Evolutionary conservation across 202 grass and related monocot species (phyloP).

Genomic region (Panicum virgatum): DNA sequence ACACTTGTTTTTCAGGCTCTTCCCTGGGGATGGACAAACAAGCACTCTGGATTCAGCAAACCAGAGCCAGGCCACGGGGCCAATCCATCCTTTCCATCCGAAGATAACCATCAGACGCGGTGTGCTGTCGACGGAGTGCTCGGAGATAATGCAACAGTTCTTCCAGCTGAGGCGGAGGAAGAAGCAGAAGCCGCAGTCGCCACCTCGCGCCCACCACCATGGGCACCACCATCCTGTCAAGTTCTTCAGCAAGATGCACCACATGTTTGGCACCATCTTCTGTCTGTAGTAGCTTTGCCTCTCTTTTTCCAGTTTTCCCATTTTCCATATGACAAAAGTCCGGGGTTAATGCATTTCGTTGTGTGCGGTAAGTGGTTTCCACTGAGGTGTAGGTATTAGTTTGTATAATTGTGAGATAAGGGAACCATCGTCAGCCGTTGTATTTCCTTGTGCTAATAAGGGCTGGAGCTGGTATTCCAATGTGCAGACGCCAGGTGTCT

Average conservation of each 20-base stretch:
- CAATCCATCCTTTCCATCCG: slow-evolving; percentile 82
- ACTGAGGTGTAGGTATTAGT: not conserved
- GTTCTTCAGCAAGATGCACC: slow-evolving; percentile 74
- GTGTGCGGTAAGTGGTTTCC: not conserved
- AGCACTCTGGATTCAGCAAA: slow-evolving; percentile 47
- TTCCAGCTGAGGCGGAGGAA: slow-evolving; percentile 85
- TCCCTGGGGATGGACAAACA: slow-evolving; percentile 71
- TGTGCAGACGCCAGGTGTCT: not conserved
- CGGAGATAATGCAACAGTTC: slow-evolving; percentile 81
- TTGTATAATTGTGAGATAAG: not conserved
- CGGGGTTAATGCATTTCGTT: not conserved
- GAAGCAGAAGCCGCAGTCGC: slow-evolving; percentile 53
- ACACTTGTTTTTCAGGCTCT: slow-evolving; percentile 56
- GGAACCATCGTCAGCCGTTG: not conserved
- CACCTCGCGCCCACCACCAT: slow-evolving; percentile 35
- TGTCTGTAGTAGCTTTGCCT: slow-evolving; percentile 50
- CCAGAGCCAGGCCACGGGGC: slow-evolving; percentile 38
- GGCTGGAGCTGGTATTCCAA: not conserved
- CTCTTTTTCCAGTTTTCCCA: not conserved
- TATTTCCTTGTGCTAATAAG: slow-evolving; percentile 14
- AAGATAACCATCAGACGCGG: slow-evolving; percentile 72
- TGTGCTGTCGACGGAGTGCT: slow-evolving; percentile 66
- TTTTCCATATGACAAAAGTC: not conserved
- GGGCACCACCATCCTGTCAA: slow-evolving; percentile 63
- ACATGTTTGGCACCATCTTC: slow-evolving; percentile 75